Percentiles rank a stretch among this genome's conserved stretches.
Conservation (phyloP, 139 green algal species). For the Penium margaritaceum region DNA sequence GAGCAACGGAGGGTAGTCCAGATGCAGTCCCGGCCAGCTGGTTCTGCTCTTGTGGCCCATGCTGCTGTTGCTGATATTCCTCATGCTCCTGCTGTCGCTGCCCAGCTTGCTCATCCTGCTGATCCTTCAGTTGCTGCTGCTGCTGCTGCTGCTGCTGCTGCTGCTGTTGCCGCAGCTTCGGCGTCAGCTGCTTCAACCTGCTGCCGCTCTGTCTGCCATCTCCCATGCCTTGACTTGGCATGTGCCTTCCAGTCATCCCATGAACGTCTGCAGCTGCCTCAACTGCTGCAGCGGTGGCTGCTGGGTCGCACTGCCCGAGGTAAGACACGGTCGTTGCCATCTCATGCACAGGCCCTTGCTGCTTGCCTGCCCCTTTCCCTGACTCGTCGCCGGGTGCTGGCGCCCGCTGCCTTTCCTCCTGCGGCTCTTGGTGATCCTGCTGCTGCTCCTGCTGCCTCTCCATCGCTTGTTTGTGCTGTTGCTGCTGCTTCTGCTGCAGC, state of each 20-base stretch:
- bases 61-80: background rate
- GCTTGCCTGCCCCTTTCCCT: background rate
- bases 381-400: background rate
- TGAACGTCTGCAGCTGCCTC: background rate
- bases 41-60: too few species aligned
- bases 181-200: background rate
- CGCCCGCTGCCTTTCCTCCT: too few species aligned
- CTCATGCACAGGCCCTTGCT: background rate
- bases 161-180: background rate
- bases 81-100: background rate
- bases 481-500: background rate
- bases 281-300: too few species aligned
- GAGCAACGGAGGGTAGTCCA: too few species aligned
- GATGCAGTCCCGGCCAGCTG: too few species aligned
- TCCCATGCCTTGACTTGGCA: background rate
- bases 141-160: background rate
- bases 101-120: background rate
- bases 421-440: too few species aligned
- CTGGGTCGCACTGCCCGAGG: too few species aligned
- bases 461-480: background rate
- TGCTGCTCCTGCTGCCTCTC: background rate
- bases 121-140: background rate
- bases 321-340: too few species aligned
- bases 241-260: too few species aligned
- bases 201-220: background rate